Conservation (phyloP, 768 basidiomycete genomes). For the Porphyrellus cyaneotinctus region DNA sequence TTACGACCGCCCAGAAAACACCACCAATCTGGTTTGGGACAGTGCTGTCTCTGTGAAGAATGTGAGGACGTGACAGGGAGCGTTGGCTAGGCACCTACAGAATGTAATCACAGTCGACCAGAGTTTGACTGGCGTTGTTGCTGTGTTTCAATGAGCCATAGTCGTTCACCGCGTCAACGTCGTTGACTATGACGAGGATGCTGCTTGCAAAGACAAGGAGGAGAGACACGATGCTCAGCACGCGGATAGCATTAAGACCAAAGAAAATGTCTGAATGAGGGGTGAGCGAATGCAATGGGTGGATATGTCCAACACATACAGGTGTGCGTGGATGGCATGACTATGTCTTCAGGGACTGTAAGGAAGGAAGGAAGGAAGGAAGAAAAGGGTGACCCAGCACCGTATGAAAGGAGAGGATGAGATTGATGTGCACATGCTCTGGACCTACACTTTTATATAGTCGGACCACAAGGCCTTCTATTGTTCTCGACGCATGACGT, state of each 20-base stretch:
- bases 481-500: slow-evolving; percentile 30
- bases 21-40: slow-evolving; percentile 91
- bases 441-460: slow-evolving; percentile 25
- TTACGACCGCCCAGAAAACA: slow-evolving; percentile 87
- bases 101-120: slow-evolving; percentile 72
- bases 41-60: slow-evolving; percentile 54
- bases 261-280: slow-evolving; percentile 54
- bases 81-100: slow-evolving; percentile 42
- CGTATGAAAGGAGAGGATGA: slow-evolving; percentile 15
- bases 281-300: not conserved
- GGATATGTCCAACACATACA: slow-evolving; percentile 35
- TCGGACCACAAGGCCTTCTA: slow-evolving; percentile 15
- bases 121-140: slow-evolving; percentile 28
- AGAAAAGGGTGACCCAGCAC: slow-evolving; percentile 32
- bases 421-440: not conserved
- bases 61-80: slow-evolving; percentile 17
- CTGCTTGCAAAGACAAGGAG: slow-evolving; percentile 78
- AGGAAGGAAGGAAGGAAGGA: slow-evolving; percentile 8
- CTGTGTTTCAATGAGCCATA: slow-evolving; percentile 45
- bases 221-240: slow-evolving; percentile 74
- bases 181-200: slow-evolving; percentile 67
- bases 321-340: slow-evolving; percentile 36
- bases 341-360: slow-evolving; percentile 17
- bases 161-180: slow-evolving; percentile 69
- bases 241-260: slow-evolving; percentile 73